Base-by-base conservation (phyloP, 2,329 filamentous ascomycete species). In the Aureobasidium sp. region DNA sequence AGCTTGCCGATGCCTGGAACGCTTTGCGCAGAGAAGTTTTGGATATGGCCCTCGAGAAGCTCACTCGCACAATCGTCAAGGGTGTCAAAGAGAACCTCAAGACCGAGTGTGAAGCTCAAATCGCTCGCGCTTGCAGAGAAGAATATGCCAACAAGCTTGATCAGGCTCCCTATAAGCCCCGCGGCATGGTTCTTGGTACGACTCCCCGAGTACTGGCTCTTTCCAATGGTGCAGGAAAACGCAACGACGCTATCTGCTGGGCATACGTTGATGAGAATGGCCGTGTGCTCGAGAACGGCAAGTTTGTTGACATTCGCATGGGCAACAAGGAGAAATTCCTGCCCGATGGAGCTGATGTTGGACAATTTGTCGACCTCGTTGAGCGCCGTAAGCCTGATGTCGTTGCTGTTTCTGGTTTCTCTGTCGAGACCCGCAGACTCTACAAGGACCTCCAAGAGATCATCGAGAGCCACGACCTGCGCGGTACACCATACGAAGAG, bases 1-100 rank as follows among this genome's bases (percentile, higher is more conserved):
- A 96, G 70, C 83, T 94, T 49, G 94, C 94, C 3, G 93, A 97
- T 75, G 89, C 91, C 9, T 99, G 94, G 94, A 96, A 97, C 67
- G 83, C 87, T 52, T 86, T 96, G 69, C 88, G 94, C 39, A 86
- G 87, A 66, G 91, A 95, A 69, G 87, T 95, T 1, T 78, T 99
- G 54, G 90, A 96, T 67, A 73, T 87, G 60, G 91, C 92, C 0
- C 85, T 96, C 63, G 79, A 82, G 9, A 96, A 93, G 72, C 80
- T 99, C 47, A 89, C 96, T 68, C 86, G 83, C 67, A 79, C 95
- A 66, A 92, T 97, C 68, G 85, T 89, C 62, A 94, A 93, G 72
- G 91, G 91, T 62, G 91, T 97, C 65, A 97, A 97, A 74, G 94
- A 99, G 72, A 91, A 90, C 50, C 83, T 99, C 66, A 89, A 91